Evolutionary conservation across 108 stramenopile species (phyloP), one percentile per base, ranked within the genome.

Genomic region (Nannochloropsis gaditana): DNA sequence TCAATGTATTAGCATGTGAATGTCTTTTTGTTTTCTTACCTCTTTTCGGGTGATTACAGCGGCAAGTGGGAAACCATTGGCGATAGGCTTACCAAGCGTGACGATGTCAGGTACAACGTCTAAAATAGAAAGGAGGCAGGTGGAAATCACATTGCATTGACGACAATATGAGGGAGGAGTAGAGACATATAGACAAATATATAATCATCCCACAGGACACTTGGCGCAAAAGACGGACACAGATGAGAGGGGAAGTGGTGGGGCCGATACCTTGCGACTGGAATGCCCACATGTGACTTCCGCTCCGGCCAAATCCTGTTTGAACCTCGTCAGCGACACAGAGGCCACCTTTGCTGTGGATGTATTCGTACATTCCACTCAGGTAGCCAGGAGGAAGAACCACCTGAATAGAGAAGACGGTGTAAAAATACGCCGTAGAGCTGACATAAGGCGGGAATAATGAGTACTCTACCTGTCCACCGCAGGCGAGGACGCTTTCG

Each of bases 311-410:
- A 92, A 98, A 96, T 9, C 96, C 97, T 41, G 96, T 96, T 88
- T 98, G 97, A 8, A 98, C 95, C 89, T 98, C 97, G 92, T 98
- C 97, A 5, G 96, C 96, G 86, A 98, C 95, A 88, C 93, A 95
- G 21, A 98, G 83, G 9, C 96, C 97, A 17, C 97, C 97, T 17
- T 91, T 89, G 5, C 85, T 83, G 44, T 94, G 95, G 9, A 98
- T 95, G 9, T 93, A 92, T 11, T 87, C 86, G 47, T 93, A 94
- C 82, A 92, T 92, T 9, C 79, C 82, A n/a, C 80, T 79, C 47
- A 98, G 73, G 88, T 96, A 98, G 0, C 91, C 92, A 81, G 85
- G 80, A 5, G 97, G 96, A 44, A 94, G 95, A 44, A 96, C 84
- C 43, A 50, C 47, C 47, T 50, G 47, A 50, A 15, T 10, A n/a